Evolutionary conservation across 257 asterid genomes (phyloP).

Genomic region (Orobanche coerulescens): DNA sequence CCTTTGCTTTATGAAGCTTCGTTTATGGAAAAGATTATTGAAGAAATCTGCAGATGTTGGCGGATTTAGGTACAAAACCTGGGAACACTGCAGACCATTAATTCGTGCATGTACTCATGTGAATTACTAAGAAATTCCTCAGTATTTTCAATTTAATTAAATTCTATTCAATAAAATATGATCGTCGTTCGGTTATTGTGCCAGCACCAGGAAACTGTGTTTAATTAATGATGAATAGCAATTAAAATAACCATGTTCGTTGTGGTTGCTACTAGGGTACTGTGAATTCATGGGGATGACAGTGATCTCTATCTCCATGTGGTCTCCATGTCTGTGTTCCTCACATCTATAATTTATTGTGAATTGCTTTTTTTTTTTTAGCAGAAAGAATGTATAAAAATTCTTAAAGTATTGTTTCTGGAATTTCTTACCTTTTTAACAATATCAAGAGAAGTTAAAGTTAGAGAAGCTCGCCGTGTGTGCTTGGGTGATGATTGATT

Average conservation of each 20-base stretch:
- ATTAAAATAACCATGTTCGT: slow-evolving; percentile 2
- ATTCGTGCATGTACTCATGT: slow-evolving; percentile 25
- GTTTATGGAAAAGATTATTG: slow-evolving; percentile 21
- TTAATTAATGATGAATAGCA: slow-evolving; percentile 8
- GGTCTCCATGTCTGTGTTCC: slow-evolving; percentile 34
- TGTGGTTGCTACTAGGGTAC: slow-evolving; percentile 23
- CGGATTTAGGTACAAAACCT: slow-evolving; percentile 25
- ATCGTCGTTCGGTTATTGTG: slow-evolving; percentile 27
- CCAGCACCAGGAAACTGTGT: slow-evolving; percentile 25
- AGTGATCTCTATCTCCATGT: slow-evolving; percentile 44
- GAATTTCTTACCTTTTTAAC: not conserved
- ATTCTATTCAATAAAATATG: not conserved
- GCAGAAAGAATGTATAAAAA: not conserved
- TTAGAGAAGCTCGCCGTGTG: not conserved
- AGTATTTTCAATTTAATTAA: slow-evolving; percentile 18
- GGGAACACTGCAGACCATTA: slow-evolving; percentile 25
- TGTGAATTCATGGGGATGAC: slow-evolving; percentile 58
- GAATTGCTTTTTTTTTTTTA: slow-evolving; percentile 23
- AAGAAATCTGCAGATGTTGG: slow-evolving; percentile 27
- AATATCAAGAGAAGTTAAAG: too few species aligned
- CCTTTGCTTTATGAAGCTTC: slow-evolving; percentile 21
- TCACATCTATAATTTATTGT: slow-evolving; percentile 19
- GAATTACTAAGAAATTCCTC: slow-evolving; percentile 3
- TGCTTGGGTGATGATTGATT: not conserved
- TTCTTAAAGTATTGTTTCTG: slow-evolving; percentile 20